phyloP scores from a whole-genome alignment of 768 basidiomycete genomes.

The Boletus coccyginus region DNA sequence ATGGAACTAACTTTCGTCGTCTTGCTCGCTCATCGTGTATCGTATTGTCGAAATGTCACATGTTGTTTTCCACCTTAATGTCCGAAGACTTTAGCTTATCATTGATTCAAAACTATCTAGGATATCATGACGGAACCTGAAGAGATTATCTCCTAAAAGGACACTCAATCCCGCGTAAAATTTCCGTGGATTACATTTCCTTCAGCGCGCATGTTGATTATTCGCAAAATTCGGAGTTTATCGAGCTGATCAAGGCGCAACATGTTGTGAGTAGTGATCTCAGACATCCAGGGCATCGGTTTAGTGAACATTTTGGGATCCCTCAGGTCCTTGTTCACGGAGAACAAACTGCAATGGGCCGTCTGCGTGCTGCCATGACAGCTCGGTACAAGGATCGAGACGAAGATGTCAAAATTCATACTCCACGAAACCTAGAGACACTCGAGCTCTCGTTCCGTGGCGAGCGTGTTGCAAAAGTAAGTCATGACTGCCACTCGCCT shows the following conservation, averaged over 20 bases:
- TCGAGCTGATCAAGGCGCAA: conserved; percentile 88
- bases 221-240: conserved; percentile 97
- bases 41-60: conserved; percentile 21
- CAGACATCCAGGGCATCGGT: background rate
- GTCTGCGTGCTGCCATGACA: conserved; percentile 85
- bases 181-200: conserved; percentile 96
- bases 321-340: conserved; percentile 93
- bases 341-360: conserved; percentile 92
- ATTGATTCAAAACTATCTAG: conserved; percentile 42
- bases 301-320: background rate
- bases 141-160: conserved; percentile 85
- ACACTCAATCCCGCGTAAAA: conserved; percentile 77
- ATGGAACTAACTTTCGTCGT: conserved; percentile 9
- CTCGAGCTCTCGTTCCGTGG: conserved; percentile 89
- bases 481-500: conserved; percentile 9
- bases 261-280: conserved; percentile 66
- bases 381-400: conserved; percentile 88
- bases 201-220: conserved; percentile 99
- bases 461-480: conserved; percentile 92
- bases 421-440: conserved; percentile 90
- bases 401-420: conserved; percentile 96
- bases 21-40: conserved; percentile 23
- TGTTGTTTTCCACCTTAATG: conserved; percentile 17
- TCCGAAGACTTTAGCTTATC: conserved; percentile 12
- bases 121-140: conserved; percentile 95